Evolutionary conservation across 148 eudicot genomes (phyloP), one percentile per base, ranked within the genome.

Genomic region (Chenopodium formosanum): DNA sequence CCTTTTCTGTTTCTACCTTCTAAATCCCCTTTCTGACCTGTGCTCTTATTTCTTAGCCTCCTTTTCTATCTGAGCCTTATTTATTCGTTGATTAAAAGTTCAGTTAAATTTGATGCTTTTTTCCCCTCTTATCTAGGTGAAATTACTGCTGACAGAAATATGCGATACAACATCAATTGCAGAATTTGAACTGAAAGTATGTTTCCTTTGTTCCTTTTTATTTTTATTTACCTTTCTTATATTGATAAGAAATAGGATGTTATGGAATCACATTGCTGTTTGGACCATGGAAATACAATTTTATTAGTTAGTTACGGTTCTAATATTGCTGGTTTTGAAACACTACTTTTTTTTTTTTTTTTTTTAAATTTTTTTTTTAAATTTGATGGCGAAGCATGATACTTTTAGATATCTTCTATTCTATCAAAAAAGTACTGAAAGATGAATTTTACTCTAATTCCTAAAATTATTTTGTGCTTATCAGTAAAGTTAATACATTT

Each of bases 171-270:
- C 92, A 50, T 91, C 95, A 62, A 83, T 95, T 74, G 96, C 93
- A 19, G 97, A 95, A 84, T 78, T 95, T 87, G 96, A 95, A 82
- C 81, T 95, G 50, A 95, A 95, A 86, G 98, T 95, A 86, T 90
- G 97, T 52, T 72, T 75, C 56, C 65, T 47, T 13, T 62, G 20
- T 50, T 80, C 25, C 64, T 74, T 23, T 60, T 23, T 22, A n/a
- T 64, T 80, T 46, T 46, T 13, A 7, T 50, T 71, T 46, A 47
- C 62, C 65, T 27, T 34, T 66, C 44, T 70, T 78, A 23, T 75
- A 72, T 32, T 72, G 63, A 67, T 31, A 23, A 66, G 76, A 52
- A 14, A 14, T 56, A 50, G 53, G 53, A 50, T 9, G 53, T 7
- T 47, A 64, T 29, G 6, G 14, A 72, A 62, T 73, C 23, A 17